Conservation (phyloP, 2,329 filamentous ascomycete species). For the Aspergillus sp. region DNA sequence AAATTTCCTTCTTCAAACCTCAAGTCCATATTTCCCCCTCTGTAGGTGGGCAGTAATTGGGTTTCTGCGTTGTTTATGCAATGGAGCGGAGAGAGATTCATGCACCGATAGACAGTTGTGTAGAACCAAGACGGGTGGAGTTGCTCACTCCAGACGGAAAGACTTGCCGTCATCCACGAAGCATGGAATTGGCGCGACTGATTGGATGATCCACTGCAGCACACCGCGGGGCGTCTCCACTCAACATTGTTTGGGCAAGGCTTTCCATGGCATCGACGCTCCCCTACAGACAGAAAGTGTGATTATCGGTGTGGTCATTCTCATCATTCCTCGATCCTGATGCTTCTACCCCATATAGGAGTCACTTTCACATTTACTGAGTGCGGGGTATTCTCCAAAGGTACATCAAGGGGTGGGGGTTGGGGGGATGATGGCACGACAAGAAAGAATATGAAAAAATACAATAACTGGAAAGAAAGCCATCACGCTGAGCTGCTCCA, state of each 20-base stretch:
- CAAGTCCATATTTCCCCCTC: neutral
- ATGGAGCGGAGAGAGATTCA: neutral
- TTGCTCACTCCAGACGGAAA: neutral
- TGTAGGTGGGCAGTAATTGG: neutral
- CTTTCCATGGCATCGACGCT: neutral
- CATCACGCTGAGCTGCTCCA: neutral
- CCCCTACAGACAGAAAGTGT: neutral
- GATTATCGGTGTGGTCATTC: neutral
- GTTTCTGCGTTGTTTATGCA: neutral
- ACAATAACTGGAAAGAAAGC: neutral
- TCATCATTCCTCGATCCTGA: neutral
- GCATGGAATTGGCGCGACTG: neutral
- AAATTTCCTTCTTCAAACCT: neutral
- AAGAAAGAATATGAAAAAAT: neutral
- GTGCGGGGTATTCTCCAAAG: neutral
- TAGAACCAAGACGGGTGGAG: neutral
- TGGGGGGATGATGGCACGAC: no score
- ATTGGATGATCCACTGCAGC: neutral
- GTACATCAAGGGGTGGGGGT: neutral
- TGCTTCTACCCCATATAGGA: neutral
- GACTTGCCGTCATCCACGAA: neutral
- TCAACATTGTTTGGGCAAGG: neutral
- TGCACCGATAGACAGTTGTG: neutral
- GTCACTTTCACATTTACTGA: neutral
- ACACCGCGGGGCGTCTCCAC: neutral